Evolutionary conservation across 176 grass and related monocot species (phyloP), one percentile per base, ranked within the genome.

Genomic region (Musa itinerans): DNA sequence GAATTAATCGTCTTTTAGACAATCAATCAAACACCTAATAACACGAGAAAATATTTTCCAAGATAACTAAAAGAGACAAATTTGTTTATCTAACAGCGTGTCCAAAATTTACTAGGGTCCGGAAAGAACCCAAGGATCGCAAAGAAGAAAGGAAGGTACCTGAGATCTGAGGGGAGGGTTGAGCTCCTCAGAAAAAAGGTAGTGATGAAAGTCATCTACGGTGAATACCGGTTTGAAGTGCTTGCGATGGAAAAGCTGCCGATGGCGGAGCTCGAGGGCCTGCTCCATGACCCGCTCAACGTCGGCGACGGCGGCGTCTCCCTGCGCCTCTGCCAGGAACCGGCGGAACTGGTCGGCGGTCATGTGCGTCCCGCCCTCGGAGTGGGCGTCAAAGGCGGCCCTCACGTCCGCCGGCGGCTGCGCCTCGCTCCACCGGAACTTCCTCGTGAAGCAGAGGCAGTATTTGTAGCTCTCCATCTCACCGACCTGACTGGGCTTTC

Each of bases 361-460:
- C 88, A 98, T 89, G 80, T 92, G 79, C 8, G 88, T 68, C 13
- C 86, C 76, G 17, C 85, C 87, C 19, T 10, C 73, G 16, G 82
- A 17, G 84, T 79, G 83, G 29, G 80, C 67, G 7, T 78, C 26
- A 82, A 98, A 98, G 63, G 86, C 57, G 65, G 23, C 4, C 80
- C 75, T 82, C 76, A 98, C 90, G 27, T 98, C 90, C 8, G 55
- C 81, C 56, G 90, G 90, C 82, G 90, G 80, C 80, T 84, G 11
- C 17, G 90, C 82, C 64, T 93, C 95, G 66, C 14, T 71, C 74
- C 78, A 14, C 50, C 67, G 82, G 76, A 86, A 93, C 80, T 81
- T 89, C 76, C 88, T 80, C 80, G 86, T 89, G 82, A 98, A 98
- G 88, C 92, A 98, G 63, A 87, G 83, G 81, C 88, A 98, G 66